Evolutionary conservation across 2,329 filamentous ascomycete genomes (phyloP).

Genomic region (Trichoderma atroviride): DNA sequence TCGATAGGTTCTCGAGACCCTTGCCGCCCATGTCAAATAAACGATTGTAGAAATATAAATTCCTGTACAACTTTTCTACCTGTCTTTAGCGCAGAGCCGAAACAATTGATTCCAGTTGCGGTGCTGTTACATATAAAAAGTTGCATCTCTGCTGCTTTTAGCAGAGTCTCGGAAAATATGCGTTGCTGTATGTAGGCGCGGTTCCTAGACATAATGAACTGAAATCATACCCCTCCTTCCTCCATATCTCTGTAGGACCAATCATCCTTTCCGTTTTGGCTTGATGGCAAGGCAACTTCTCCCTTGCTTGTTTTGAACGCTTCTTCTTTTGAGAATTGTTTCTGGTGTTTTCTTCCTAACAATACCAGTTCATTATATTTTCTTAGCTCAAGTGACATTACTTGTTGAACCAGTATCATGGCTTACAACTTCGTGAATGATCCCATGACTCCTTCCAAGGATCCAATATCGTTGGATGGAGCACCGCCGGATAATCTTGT

Average conservation of each 20-base stretch:
- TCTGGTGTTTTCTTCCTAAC: background rate
- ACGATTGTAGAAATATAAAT: conserved; percentile 48
- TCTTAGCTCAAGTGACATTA: background rate
- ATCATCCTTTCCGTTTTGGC: background rate
- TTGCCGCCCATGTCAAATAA: conserved; percentile 82
- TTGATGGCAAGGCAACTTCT: background rate
- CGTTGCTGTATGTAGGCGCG: conserved; percentile 9
- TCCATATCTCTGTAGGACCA: background rate
- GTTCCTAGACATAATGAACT: conserved; percentile 20
- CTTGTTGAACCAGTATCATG: conserved; percentile 14
- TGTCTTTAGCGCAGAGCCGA: conserved; percentile 40
- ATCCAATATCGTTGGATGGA: conserved; percentile 22
- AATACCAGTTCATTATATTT: background rate
- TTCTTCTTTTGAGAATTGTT: background rate
- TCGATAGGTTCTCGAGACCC: conserved; percentile 75
- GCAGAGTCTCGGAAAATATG: conserved; percentile 11
- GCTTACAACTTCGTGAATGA: conserved; percentile 27
- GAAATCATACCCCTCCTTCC: conserved; percentile 10
- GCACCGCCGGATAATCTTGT: conserved; percentile 28
- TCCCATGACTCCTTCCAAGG: conserved; percentile 6
- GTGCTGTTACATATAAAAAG: conserved; percentile 32
- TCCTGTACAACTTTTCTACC: conserved; percentile 47
- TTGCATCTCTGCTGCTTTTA: conserved; percentile 25
- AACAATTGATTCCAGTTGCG: conserved; percentile 43
- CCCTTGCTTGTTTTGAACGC: background rate